These are phyloP conservation scores for Lactarius deliciosus DNA, from an alignment of 768 basidiomycete genomes.

Conservation along the genomic window DNA sequence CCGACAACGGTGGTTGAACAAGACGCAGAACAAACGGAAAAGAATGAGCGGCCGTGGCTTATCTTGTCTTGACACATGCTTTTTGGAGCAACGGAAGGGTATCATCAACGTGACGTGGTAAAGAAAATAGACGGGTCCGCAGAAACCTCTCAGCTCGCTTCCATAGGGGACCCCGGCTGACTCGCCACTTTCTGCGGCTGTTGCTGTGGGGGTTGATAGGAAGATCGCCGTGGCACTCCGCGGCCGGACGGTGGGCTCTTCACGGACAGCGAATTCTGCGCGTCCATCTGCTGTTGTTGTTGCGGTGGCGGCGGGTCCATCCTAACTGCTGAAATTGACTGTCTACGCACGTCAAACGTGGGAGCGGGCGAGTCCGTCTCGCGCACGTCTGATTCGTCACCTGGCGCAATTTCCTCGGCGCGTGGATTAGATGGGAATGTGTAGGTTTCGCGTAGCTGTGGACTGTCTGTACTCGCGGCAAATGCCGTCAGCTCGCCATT, in stretches of 20 bases:
- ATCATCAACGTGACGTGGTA: conserved; percentile 7
- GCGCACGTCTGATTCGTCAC: conserved; percentile 17
- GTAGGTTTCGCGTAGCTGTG: conserved; percentile 25
- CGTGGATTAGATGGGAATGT: conserved; percentile 27
- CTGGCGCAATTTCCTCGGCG: conserved; percentile 7
- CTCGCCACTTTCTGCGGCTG: conserved; percentile 4
- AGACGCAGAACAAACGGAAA: background rate
- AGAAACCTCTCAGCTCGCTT: conserved; percentile 15
- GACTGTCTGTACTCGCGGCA: conserved; percentile 7
- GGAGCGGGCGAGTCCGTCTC: conserved; percentile 50
- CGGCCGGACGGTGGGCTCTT: conserved; percentile 19
- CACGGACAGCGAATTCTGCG: conserved; percentile 6
- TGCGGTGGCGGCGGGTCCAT: conserved; percentile 42
- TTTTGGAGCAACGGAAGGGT: conserved; percentile 15
- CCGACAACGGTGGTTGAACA: conserved; percentile 1
- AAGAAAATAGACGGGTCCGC: conserved; percentile 6
- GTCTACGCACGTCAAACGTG: conserved; percentile 46
- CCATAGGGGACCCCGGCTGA: conserved; percentile 21
- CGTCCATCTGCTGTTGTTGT: conserved; percentile 29
- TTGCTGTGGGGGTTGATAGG: conserved; percentile 16
- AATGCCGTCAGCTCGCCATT: conserved; percentile 23
- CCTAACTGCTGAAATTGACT: conserved; percentile 50
- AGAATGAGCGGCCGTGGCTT: background rate
- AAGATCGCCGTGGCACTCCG: conserved; percentile 5
- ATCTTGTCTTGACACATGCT: conserved; percentile 3